Evolutionary conservation across 1,284 basidiomycete species (phyloP), one percentile per base, ranked within the genome.

Genomic region (Rhodotorula sp.): DNA sequence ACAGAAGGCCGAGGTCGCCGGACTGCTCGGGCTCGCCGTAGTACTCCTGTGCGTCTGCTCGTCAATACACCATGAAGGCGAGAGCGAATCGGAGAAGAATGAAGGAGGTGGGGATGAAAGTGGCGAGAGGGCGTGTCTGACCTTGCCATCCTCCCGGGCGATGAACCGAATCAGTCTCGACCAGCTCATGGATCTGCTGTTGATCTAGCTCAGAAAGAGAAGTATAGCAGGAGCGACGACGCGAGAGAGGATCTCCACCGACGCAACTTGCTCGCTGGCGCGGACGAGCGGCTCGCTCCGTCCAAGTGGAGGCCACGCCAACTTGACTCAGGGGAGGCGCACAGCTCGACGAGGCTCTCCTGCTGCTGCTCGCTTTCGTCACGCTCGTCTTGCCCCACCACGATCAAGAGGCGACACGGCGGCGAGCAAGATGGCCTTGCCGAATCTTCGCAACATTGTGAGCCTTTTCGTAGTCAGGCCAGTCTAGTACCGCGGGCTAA

Each of bases 151-250:
- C 81, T 91, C 91, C n/a, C 82, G 83, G 19, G 91, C 90, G 26
- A 90, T 84, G 80, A 93, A 93, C 68, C 91, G 89, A 74, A 93
- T 90, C 68, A 92, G 85, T 57, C 91, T 87, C 21, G 31, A 8
- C 60, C 60, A 62, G 26, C 26, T 55, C 54, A 55, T 55, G 5
- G 5, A 28, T 18, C 26, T 31, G 38, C 10, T 43, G 8, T 43
- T 2, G 8, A 12, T 8, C 12, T 14, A 12, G 10, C 38, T 43
- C 10, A 38, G 38, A 14, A 43, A 43, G 38, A 28, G 34, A 43
- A 43, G 38, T 10, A 43, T 7, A 10, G 38, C 38, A 43, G 38
- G 38, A 43, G 38, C 38, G 38, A 14, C 38, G 10, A 43, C 10
- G 38, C 8, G 38, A 43, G 10, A 43, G 38, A 28, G 28, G 28